Evolutionary conservation across 2,329 filamentous ascomycete genomes (phyloP).

Genomic region (Fusarium irregulare): DNA sequence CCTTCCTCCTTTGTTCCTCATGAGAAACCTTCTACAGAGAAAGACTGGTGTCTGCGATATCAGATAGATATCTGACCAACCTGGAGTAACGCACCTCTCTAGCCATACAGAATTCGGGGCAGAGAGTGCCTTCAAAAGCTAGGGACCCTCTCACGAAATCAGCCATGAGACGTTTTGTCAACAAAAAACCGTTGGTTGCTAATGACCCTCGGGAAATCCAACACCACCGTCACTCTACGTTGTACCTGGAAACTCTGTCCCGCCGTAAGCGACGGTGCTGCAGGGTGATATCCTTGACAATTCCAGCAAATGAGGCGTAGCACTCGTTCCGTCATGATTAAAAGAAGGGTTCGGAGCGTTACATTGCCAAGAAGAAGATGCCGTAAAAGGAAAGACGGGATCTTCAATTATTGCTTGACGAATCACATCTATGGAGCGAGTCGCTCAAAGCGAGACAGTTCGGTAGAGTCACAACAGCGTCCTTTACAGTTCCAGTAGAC

Average conservation of each 20-base stretch:
- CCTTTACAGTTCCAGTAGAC: background rate
- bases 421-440: slow-evolving; percentile 5
- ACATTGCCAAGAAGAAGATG: slow-evolving; percentile 18
- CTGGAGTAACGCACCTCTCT: background rate
- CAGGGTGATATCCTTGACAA: slow-evolving; percentile 7
- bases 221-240: slow-evolving; percentile 4
- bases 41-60: background rate
- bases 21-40: background rate
- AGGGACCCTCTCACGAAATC: slow-evolving; percentile 15
- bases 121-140: slow-evolving; percentile 1
- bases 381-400: slow-evolving; percentile 7
- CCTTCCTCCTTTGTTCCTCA: slow-evolving; percentile 2
- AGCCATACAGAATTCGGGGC: background rate
- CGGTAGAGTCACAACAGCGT: background rate
- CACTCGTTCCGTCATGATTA: slow-evolving; percentile 39
- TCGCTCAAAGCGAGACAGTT: slow-evolving; percentile 6
- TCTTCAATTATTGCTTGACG: slow-evolving; percentile 4
- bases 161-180: slow-evolving; percentile 16
- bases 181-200: slow-evolving; percentile 8
- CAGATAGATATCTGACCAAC: background rate
- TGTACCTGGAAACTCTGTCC: slow-evolving; percentile 35
- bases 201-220: slow-evolving; percentile 1
- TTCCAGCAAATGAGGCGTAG: slow-evolving; percentile 18
- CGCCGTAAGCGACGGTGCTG: slow-evolving; percentile 46
- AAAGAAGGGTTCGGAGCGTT: slow-evolving; percentile 25